phyloP scores from a whole-genome alignment of 2,329 filamentous ascomycete species.

The Arthroderma sp. region DNA sequence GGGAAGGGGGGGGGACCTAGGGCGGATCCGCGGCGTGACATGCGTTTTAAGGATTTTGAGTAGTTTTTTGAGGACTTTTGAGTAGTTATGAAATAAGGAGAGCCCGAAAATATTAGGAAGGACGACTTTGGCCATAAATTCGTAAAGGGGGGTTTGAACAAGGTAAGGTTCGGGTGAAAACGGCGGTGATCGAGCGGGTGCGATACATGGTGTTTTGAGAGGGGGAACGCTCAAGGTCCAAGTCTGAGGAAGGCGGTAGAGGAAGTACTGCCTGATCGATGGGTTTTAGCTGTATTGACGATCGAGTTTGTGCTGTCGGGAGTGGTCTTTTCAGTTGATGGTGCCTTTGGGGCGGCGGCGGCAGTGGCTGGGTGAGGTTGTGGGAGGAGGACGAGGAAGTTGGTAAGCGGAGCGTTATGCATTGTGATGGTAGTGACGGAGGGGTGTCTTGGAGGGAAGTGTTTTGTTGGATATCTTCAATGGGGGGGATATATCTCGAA shows the following conservation, averaged over 20 bases:
- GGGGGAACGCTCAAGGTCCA: conserved; percentile 7
- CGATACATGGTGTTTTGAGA: background rate
- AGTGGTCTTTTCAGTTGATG: background rate
- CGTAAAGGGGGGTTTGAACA: too few species aligned
- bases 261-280: conserved; percentile 9
- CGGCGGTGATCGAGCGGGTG: too few species aligned
- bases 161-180: too few species aligned
- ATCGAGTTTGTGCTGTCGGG: background rate
- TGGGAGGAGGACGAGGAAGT: conserved; percentile 12
- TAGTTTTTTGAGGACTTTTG: too few species aligned
- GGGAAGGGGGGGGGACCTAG: too few species aligned
- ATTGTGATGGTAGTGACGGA: conserved; percentile 3
- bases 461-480: background rate
- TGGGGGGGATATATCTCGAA: too few species aligned
- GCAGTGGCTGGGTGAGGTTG: conserved; percentile 7
- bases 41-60: too few species aligned
- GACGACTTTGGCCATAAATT: too few species aligned
- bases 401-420: conserved; percentile 11
- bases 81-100: too few species aligned
- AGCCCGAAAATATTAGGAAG: too few species aligned
- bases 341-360: background rate
- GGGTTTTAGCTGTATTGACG: conserved; percentile 2
- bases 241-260: conserved; percentile 10
- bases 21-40: too few species aligned
- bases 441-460: background rate